A percentile compares a stretch with the other conserved stretches of the same genome.
Conservation (phyloP, 805 yeast genomes). For the Saturnispora sanitii region DNA sequence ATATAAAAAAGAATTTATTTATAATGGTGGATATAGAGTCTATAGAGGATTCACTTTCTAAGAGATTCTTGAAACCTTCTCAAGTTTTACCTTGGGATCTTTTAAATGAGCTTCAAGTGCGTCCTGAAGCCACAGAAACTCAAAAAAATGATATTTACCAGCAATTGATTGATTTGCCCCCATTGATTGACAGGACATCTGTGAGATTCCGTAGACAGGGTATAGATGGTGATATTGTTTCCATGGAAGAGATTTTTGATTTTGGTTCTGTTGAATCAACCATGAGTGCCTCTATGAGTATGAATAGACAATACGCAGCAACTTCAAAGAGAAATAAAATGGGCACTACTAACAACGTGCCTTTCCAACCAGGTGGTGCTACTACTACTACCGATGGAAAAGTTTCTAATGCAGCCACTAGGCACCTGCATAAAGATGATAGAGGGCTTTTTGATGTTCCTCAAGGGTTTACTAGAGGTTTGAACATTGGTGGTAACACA, state of each 20-base stretch:
- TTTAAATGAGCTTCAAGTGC: conserved; percentile 55
- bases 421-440: conserved; percentile 51
- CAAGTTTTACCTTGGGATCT: conserved; percentile 58
- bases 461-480: conserved; percentile 72
- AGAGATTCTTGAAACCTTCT: conserved; percentile 53
- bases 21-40: not conserved
- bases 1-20: too few species aligned
- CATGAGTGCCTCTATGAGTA: conserved; percentile 61
- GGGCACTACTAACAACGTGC: conserved; percentile 69
- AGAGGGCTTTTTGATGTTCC: conserved; percentile 77
- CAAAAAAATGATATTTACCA: conserved; percentile 20
- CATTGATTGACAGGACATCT: conserved; percentile 50
- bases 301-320: conserved; percentile 57
- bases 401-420: conserved; percentile 18
- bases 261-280: conserved; percentile 25
- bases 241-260: conserved; percentile 56
- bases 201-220: conserved; percentile 67
- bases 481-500: conserved; percentile 24
- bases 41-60: conserved; percentile 19
- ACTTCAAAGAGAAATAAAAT: conserved; percentile 44
- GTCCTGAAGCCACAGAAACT: conserved; percentile 29
- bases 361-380: conserved; percentile 87
- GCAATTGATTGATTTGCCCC: conserved; percentile 49
- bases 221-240: conserved; percentile 55
- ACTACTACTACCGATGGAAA: conserved; percentile 22